phyloP scores from a whole-genome alignment of 371 early-diverging fungal genomes.

The Mucor circinelloides region DNA sequence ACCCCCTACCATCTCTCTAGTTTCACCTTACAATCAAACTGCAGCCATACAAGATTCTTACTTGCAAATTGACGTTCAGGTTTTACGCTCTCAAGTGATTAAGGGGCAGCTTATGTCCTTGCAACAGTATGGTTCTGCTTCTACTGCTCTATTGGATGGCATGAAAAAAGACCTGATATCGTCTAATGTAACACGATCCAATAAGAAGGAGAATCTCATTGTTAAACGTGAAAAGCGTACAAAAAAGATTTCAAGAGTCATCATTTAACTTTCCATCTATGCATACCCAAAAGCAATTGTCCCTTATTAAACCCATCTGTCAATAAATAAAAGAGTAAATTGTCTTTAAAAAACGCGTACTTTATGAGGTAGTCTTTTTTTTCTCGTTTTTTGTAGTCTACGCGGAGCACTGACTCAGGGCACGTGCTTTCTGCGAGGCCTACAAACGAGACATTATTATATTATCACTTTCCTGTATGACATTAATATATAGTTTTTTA shows the following conservation, averaged over 20 bases:
- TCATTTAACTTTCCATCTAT: not conserved
- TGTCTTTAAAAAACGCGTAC: too few species aligned
- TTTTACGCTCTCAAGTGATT: constrained; percentile 41
- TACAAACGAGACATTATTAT: too few species aligned
- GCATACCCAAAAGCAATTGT: not conserved
- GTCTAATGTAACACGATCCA: constrained; percentile 2
- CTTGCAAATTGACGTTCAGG: constrained; percentile 49
- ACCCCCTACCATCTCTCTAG: constrained; percentile 27
- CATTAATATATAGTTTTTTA: too few species aligned
- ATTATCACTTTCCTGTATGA: too few species aligned
- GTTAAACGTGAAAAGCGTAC: constrained; percentile 12
- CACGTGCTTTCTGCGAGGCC: too few species aligned
- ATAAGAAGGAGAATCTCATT: not conserved
- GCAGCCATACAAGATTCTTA: constrained; percentile 8
- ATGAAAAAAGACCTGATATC: constrained; percentile 14
- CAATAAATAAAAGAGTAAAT: too few species aligned
- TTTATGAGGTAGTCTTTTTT: too few species aligned
- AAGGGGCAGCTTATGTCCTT: constrained; percentile 33
- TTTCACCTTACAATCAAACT: constrained; percentile 33
- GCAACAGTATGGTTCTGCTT: constrained; percentile 27
- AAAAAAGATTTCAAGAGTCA: constrained; percentile 6
- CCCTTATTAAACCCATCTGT: too few species aligned
- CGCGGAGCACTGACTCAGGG: too few species aligned
- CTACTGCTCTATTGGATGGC: constrained; percentile 12
- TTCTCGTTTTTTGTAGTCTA: too few species aligned